Evolutionary conservation across 306 rosid genomes (phyloP).

Genomic region (Arachis hypogaea): DNA sequence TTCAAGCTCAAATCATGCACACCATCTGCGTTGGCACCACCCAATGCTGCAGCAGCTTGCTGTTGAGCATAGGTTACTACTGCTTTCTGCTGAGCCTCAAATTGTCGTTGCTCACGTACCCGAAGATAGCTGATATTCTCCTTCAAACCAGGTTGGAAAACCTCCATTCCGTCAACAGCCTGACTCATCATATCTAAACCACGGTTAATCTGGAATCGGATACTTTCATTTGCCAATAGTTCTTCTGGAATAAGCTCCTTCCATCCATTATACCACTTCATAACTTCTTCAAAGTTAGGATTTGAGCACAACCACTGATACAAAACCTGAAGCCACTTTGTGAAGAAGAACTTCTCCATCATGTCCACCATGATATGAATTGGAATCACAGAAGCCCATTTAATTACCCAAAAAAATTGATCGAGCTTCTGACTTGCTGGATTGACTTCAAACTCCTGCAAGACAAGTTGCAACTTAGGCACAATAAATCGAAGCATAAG

Average conservation of each 20-base stretch:
- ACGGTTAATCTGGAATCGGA: slow-evolving; percentile 69
- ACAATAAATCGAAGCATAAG: slow-evolving; percentile 84
- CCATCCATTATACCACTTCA: slow-evolving; percentile 90
- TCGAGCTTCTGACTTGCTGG: slow-evolving; percentile 85
- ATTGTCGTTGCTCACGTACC: slow-evolving; percentile 83
- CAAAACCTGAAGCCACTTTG: slow-evolving; percentile 87
- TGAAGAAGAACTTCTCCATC: slow-evolving; percentile 76
- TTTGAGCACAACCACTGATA: slow-evolving; percentile 80
- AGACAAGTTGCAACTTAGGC: slow-evolving; percentile 83
- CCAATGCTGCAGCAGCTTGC: slow-evolving; percentile 62
- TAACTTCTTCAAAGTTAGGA: slow-evolving; percentile 89
- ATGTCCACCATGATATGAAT: slow-evolving; percentile 87
- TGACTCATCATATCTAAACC: slow-evolving; percentile 94
- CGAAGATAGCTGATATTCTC: slow-evolving; percentile 80
- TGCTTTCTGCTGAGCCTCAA: slow-evolving; percentile 91
- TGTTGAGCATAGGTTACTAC: slow-evolving; percentile 62
- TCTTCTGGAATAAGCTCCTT: slow-evolving; percentile 80
- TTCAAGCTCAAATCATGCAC: slow-evolving; percentile 74
- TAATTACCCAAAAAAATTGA: slow-evolving; percentile 85
- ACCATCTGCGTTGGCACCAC: slow-evolving; percentile 59
- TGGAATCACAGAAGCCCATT: slow-evolving; percentile 85
- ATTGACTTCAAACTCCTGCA: slow-evolving; percentile 91
- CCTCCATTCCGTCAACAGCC: slow-evolving; percentile 88
- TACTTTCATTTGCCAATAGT: slow-evolving; percentile 79
- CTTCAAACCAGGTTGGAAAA: slow-evolving; percentile 85